phyloP scores from a whole-genome alignment of 352 stramenopile genomes.

The Globisporangium canariense region DNA sequence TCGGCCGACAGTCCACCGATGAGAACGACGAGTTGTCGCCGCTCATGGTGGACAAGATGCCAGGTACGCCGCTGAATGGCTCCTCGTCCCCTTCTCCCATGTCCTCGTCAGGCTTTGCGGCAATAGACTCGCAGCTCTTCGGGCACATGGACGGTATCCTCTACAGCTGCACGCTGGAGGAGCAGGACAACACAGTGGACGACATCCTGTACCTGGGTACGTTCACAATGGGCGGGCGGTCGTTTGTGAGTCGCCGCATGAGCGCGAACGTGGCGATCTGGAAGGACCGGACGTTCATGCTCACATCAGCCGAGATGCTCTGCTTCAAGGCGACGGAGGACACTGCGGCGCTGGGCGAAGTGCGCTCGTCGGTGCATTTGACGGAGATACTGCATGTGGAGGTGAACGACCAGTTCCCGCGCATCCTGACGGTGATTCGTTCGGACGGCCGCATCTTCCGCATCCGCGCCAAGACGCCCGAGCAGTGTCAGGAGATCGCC shows the following conservation, averaged over 20 bases:
- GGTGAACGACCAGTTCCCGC: slow-evolving; percentile 64
- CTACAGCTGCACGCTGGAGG: slow-evolving; percentile 67
- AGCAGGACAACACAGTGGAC: slow-evolving; percentile 78
- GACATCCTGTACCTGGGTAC: slow-evolving; percentile 76
- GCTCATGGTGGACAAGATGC: slow-evolving; percentile 20
- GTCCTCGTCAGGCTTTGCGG: background rate
- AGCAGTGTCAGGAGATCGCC: slow-evolving; percentile 64
- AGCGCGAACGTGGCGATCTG: slow-evolving; percentile 71
- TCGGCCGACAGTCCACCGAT: slow-evolving; percentile 16
- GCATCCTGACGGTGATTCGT: slow-evolving; percentile 72
- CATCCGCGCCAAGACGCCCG: slow-evolving; percentile 56
- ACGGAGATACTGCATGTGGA: slow-evolving; percentile 80
- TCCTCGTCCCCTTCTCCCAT: slow-evolving; percentile 5
- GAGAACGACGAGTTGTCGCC: slow-evolving; percentile 34
- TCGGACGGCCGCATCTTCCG: slow-evolving; percentile 71
- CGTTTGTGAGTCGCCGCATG: slow-evolving; percentile 65
- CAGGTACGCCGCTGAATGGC: slow-evolving; percentile 5
- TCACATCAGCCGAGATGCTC: slow-evolving; percentile 72
- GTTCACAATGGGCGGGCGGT: slow-evolving; percentile 72
- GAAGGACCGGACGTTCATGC: slow-evolving; percentile 78
- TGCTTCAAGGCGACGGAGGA: slow-evolving; percentile 65
- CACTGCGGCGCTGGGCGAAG: slow-evolving; percentile 52
- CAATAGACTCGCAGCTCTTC: slow-evolving; percentile 21
- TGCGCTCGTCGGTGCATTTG: slow-evolving; percentile 65
- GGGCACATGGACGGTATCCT: slow-evolving; percentile 57